Evolutionary conservation across 495 filamentous ascomycete species (phyloP).

Genomic region (Neurospora africana): DNA sequence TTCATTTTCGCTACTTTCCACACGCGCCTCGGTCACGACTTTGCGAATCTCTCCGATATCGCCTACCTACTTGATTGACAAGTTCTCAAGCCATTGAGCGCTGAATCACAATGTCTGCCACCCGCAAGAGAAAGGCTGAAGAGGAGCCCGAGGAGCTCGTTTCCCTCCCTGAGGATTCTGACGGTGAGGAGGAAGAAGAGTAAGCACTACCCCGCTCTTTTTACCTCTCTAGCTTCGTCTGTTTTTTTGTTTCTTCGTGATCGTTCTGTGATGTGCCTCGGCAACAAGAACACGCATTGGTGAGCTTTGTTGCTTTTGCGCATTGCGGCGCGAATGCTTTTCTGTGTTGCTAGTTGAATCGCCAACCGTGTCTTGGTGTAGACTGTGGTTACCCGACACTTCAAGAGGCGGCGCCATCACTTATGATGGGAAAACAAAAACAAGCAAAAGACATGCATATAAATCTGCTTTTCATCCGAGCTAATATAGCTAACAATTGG

Average conservation of each 20-base stretch:
- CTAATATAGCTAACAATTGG: not conserved
- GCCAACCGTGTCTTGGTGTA: not conserved
- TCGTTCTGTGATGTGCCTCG: conserved; percentile 11
- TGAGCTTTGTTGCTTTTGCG: conserved; percentile 2
- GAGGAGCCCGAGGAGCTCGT: conserved; percentile 45
- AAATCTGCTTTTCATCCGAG: not conserved
- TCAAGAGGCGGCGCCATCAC: not conserved
- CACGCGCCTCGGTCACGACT: conserved; percentile 8
- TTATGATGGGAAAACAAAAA: not conserved
- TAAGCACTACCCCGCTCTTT: conserved; percentile 23
- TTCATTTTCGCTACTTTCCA: conserved; percentile 11
- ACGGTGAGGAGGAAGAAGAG: conserved; percentile 43
- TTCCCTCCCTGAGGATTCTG: conserved; percentile 33
- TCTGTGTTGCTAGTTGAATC: not conserved
- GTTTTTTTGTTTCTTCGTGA: not conserved
- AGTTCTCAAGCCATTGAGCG: conserved; percentile 4
- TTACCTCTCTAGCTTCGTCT: not conserved
- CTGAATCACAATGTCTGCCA: conserved; percentile 25
- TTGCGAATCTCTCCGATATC: conserved; percentile 15
- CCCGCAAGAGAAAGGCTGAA: conserved; percentile 37
- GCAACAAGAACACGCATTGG: not conserved
- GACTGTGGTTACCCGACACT: not conserved
- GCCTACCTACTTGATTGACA: conserved; percentile 17
- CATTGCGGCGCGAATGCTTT: conserved; percentile 15
- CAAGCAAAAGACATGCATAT: not conserved